Evolutionary conservation across 352 stramenopile genomes (phyloP).

Genomic region (Globisporangium solare): DNA sequence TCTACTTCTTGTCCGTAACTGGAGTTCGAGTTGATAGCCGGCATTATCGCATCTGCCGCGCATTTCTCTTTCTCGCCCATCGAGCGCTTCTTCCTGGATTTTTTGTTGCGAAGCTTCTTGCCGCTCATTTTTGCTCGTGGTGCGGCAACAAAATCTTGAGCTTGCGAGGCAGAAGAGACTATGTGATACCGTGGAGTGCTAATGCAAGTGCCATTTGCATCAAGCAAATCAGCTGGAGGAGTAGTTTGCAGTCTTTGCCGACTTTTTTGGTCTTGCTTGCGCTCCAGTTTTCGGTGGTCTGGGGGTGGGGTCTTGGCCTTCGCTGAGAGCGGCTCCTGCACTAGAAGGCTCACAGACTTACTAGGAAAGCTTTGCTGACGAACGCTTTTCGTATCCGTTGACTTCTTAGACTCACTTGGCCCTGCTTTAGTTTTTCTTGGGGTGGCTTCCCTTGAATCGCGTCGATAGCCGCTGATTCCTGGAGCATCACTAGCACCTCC

Average conservation of each 20-base stretch:
- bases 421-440: slow-evolving; percentile 5
- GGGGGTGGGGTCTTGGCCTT: not conserved
- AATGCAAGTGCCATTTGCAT: not conserved
- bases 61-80: not conserved
- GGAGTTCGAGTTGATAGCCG: not conserved
- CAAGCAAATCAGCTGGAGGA: not conserved
- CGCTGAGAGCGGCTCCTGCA: not conserved
- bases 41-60: slow-evolving; percentile 3
- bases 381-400: slow-evolving; percentile 1
- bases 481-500: slow-evolving; percentile 15
- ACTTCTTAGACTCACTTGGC: not conserved
- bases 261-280: slow-evolving; percentile 2
- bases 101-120: slow-evolving; percentile 33
- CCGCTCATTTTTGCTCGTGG: slow-evolving; percentile 26
- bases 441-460: slow-evolving; percentile 2
- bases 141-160: slow-evolving; percentile 6
- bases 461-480: not conserved
- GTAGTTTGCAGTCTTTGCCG: not conserved
- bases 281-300: not conserved
- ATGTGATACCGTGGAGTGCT: not conserved
- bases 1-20: not conserved
- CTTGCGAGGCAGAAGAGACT: not conserved
- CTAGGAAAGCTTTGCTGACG: slow-evolving; percentile 2
- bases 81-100: slow-evolving; percentile 5
- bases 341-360: slow-evolving; percentile 6